Evolutionary conservation across 2,329 filamentous ascomycete genomes (phyloP), one percentile per base, ranked within the genome.

Genomic region (Madurella mycetomatis): DNA sequence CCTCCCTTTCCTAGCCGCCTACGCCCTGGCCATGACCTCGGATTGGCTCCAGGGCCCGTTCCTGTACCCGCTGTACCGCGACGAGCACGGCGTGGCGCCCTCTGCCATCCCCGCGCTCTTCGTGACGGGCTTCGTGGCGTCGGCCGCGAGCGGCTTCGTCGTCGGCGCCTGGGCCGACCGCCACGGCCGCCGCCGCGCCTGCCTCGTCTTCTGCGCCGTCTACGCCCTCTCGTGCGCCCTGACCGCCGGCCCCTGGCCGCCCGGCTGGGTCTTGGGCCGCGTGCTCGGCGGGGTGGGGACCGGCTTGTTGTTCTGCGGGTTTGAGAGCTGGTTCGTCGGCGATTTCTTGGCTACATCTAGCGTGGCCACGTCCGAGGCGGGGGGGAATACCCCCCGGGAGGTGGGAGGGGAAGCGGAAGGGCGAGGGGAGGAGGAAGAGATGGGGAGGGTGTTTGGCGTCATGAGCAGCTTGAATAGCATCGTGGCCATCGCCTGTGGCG

Each of bases 251-350:
- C 62, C 61, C 3, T 19, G 42, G 43, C 2, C 31, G 43, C 9
- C 5, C 5, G 17, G 25, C 18, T 46, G 30, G 5, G 77, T 82
- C 50, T 51, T 73, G 1, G 82, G 82, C 12, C 72, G 82, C 47
- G 65, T 79, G 0, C 71, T 83, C 4, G 80, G 79, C 18, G 82
- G 82, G 0, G 56, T 84, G 44, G 76, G 75, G 30, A 79, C 80
- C 34, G 82, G 79, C 25, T 66, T 84, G 41, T 71, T 84, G 31
- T 84, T 80, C 69, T 81, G 75, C 42, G 78, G 76, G 5, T 83
- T 84, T 58, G 81, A 85, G 65, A 80, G 77, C 60, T 85, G 81
- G 81, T 79, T 84, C 72, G 76, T 84, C 30, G 75, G 34, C 34
- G 34, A 37, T 11, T 37, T 37, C 7, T 25, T 7, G 3, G 25